Conservation (phyloP, 192 early-diverging fungal genomes). For the Entomortierella beljakovae region DNA sequence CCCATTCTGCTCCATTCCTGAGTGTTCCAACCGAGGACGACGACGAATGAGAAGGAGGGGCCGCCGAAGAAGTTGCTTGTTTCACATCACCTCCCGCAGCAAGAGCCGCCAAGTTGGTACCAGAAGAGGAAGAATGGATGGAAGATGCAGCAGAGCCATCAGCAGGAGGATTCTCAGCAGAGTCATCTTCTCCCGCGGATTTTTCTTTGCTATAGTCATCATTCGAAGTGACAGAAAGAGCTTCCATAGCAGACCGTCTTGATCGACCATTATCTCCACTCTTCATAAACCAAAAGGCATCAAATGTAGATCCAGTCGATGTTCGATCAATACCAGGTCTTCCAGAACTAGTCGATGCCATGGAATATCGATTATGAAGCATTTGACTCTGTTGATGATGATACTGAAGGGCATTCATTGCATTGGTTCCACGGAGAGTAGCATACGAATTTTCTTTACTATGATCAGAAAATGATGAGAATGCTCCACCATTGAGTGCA, state of each 20-base stretch:
- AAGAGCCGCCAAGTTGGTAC: background rate
- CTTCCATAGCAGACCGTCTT: background rate
- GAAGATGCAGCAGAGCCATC: background rate
- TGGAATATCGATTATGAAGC: conserved; percentile 31
- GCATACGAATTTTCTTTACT: conserved; percentile 47
- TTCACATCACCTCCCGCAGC: background rate
- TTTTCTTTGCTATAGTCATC: conserved; percentile 1
- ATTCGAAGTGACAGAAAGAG: background rate
- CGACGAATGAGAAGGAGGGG: conserved; percentile 1
- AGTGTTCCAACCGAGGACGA: conserved; percentile 22
- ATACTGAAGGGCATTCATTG: conserved; percentile 32
- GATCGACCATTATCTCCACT: conserved; percentile 1
- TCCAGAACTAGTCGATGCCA: conserved; percentile 5
- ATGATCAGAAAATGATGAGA: conserved; percentile 30
- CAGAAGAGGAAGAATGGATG: background rate
- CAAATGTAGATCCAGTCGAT: conserved; percentile 34
- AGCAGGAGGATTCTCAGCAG: background rate
- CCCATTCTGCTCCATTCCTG: conserved; percentile 37
- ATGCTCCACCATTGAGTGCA: conserved; percentile 31
- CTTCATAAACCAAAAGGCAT: conserved; percentile 45
- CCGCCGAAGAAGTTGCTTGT: background rate
- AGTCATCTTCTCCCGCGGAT: background rate
- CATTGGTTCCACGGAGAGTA: conserved; percentile 34
- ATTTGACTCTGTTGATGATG: conserved; percentile 47
- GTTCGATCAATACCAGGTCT: conserved; percentile 13